Evolutionary conservation across 1,284 basidiomycete species (phyloP), one percentile per base, ranked within the genome.

Genomic region (Cutaneotrichosporon sp.): DNA sequence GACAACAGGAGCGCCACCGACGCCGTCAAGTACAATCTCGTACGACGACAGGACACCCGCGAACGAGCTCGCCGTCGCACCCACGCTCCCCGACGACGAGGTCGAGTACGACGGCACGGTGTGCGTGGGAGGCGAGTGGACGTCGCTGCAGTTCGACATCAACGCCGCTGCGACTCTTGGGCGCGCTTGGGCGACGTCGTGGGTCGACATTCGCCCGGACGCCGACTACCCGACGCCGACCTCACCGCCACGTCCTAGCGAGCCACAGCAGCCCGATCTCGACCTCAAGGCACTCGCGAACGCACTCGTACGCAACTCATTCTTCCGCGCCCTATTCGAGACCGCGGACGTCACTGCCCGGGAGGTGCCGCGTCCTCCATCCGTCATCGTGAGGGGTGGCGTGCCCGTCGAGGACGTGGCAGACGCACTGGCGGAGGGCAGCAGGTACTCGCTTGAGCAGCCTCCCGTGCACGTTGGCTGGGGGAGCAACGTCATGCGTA

Each of bases 1-100:
- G 18, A 71, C 70, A 29, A 70, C 73, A 0, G 69, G 68, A 16
- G 70, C 64, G 4, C 76, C 76, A 11, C 76, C 75, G 2, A 78
- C 76, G 3, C 75, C 75, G 1, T 60, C 67, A 3, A 72, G 72
- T 1, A 54, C 62, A 11, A 56, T 58, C 4, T 70, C 67, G 22
- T 29, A 50, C 14, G 68, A 70, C 11, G 62, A 65, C 24, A 16
- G 45, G 11, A 63, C 67, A n/a, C 63, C 63, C 0, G 54, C 52
- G 9, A 47, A 46, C 16, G 43, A 42, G 22, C 43, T 52, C 22
- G 49, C 33, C 6, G 57, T 31, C 3, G 56, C 47, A 34, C 50
- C 63, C 18, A 42, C 55, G 11, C 55, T 58, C 0, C 51, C 59
- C 3, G 57, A 65, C 52, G 64, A 65, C 24, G 67, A 67, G 54